phyloP scores from a whole-genome alignment of 306 rosid genomes.

The Myrica gale region DNA sequence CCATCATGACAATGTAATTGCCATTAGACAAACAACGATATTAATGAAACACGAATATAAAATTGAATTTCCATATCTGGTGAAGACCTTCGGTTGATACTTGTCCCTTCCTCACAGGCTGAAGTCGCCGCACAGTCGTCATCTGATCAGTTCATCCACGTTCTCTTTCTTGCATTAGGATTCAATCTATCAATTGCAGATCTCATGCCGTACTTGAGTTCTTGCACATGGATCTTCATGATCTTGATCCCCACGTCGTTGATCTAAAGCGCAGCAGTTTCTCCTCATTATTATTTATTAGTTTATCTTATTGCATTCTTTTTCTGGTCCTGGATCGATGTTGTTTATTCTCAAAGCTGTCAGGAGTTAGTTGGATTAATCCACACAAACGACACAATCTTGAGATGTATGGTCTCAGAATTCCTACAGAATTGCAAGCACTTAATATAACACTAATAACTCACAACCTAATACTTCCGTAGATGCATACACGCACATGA shows the following conservation, averaged over 20 bases:
- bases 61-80: constrained; percentile 19
- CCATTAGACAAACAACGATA: not conserved
- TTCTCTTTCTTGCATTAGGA: constrained; percentile 38
- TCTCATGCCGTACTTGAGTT: constrained; percentile 36
- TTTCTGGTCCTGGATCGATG: not conserved
- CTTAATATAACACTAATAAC: not conserved
- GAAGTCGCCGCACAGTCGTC: constrained; percentile 59
- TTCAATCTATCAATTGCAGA: constrained; percentile 45
- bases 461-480: not conserved
- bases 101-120: constrained; percentile 52
- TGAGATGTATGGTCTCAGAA: constrained; percentile 51
- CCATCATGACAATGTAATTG: not conserved
- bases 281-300: constrained; percentile 30
- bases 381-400: constrained; percentile 44
- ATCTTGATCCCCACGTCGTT: constrained; percentile 56
- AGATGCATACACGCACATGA: not conserved
- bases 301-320: constrained; percentile 15
- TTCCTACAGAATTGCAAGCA: constrained; percentile 17
- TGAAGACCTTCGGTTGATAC: constrained; percentile 51
- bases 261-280: constrained; percentile 26
- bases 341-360: constrained; percentile 10
- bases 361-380: constrained; percentile 34
- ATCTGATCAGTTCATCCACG: constrained; percentile 51
- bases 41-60: constrained; percentile 1
- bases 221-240: constrained; percentile 63